Evolutionary conservation across 2,329 filamentous ascomycete species (phyloP).

Genomic region (Alternaria panax): DNA sequence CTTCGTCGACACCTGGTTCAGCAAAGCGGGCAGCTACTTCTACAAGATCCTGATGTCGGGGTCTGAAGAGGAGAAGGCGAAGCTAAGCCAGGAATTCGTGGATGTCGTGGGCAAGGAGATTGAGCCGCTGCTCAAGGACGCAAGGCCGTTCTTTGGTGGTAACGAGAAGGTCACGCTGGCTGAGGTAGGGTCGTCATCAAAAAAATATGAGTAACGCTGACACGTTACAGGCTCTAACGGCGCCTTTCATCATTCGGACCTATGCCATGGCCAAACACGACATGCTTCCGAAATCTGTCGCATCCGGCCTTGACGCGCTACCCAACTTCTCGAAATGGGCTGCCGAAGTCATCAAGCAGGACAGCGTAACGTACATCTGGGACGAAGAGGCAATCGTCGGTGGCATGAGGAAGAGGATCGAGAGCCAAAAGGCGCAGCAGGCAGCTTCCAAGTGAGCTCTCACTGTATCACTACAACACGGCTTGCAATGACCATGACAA

Average conservation of each 20-base stretch:
- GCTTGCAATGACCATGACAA: conserved; percentile 1
- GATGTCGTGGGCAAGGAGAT: conserved; percentile 71
- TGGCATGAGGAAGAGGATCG: conserved; percentile 32
- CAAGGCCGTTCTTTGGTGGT: conserved; percentile 56
- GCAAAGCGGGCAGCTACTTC: conserved; percentile 63
- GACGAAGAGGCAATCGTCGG: conserved; percentile 38
- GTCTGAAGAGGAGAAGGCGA: conserved; percentile 58
- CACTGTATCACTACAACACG: not conserved
- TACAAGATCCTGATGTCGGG: conserved; percentile 58
- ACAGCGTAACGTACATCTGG: conserved; percentile 66
- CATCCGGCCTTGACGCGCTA: conserved; percentile 60
- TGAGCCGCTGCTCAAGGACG: conserved; percentile 69
- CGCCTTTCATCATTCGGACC: conserved; percentile 71
- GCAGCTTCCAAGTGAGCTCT: conserved; percentile 22
- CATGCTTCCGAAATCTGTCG: conserved; percentile 61
- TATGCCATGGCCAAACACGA: conserved; percentile 62
- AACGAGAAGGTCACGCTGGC: conserved; percentile 69
- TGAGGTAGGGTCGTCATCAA: conserved; percentile 63
- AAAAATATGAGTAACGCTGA: conserved; percentile 8
- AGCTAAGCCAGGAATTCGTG: conserved; percentile 60
- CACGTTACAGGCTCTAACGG: conserved; percentile 62
- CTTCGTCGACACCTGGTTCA: conserved; percentile 74
- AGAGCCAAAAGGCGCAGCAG: conserved; percentile 37
- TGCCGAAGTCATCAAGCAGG: conserved; percentile 64
- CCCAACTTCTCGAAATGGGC: conserved; percentile 75